phyloP scores from a whole-genome alignment of 495 filamentous ascomycete species.

The Parathielavia hyrcaniae region DNA sequence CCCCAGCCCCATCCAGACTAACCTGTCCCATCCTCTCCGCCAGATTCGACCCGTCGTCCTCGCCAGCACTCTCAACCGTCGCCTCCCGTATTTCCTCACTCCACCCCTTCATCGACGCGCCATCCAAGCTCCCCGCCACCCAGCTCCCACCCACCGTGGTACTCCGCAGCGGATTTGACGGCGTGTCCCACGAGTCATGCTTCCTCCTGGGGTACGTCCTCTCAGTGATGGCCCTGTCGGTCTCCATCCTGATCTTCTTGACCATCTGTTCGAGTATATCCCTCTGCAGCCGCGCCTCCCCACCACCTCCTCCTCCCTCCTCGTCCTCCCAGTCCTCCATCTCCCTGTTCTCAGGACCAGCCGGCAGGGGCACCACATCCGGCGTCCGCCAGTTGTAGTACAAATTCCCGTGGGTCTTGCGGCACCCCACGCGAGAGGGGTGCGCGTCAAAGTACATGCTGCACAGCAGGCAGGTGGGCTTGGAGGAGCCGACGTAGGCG shows the following conservation, averaged over 20 bases:
- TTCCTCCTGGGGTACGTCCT: not conserved
- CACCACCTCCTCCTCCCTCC: not conserved
- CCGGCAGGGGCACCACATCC: slow-evolving; percentile 15
- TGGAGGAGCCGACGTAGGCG: slow-evolving; percentile 36
- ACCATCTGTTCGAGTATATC: slow-evolving; percentile 22
- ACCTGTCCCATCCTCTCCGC: not conserved
- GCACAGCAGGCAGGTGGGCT: slow-evolving; percentile 39
- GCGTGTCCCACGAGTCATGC: slow-evolving; percentile 21
- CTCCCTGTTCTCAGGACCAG: no score
- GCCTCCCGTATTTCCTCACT: not conserved
- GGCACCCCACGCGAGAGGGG: slow-evolving; percentile 21
- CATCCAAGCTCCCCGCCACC: not conserved
- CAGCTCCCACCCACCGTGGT: not conserved
- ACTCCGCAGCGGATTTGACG: slow-evolving; percentile 13
- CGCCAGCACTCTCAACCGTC: no score
- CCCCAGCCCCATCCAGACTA: not conserved
- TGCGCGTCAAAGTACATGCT: slow-evolving; percentile 29
- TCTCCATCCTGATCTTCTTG: slow-evolving; percentile 1
- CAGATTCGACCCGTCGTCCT: not conserved
- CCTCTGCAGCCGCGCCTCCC: not conserved
- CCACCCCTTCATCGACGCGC: not conserved
- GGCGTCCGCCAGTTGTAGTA: slow-evolving; percentile 35
- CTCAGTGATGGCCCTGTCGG: not conserved
- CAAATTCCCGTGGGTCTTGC: slow-evolving; percentile 30
- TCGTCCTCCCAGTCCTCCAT: not conserved